These are phyloP conservation scores for Galium porrigens DNA, from an alignment of 305 asterid species.

Conservation along the genomic window DNA sequence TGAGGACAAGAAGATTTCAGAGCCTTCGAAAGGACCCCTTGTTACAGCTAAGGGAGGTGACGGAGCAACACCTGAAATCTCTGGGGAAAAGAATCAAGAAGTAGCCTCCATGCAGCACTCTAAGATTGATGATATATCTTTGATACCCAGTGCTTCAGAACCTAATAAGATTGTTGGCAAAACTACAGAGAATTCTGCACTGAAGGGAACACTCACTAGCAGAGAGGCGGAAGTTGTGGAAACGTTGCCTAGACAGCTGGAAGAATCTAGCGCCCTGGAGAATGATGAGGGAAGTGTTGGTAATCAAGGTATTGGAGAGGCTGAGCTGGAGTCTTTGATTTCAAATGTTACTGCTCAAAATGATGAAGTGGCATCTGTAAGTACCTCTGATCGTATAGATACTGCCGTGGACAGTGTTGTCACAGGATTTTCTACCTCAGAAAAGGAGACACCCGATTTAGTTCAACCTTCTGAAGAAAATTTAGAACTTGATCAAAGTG, in stretches of 20 bases:
- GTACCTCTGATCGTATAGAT: slow-evolving; percentile 12
- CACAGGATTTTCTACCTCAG: slow-evolving; percentile 15
- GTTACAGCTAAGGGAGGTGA: slow-evolving; percentile 17
- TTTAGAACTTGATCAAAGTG: slow-evolving; percentile 27
- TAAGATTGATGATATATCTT: slow-evolving; percentile 20
- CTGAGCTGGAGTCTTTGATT: slow-evolving; percentile 18
- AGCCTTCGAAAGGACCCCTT: slow-evolving; percentile 18
- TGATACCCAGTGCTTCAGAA: slow-evolving; percentile 22
- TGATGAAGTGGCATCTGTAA: slow-evolving; percentile 16
- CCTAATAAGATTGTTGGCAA: slow-evolving; percentile 18
- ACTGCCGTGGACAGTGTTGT: slow-evolving; percentile 18
- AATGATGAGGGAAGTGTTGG: slow-evolving; percentile 19
- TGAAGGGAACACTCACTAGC: slow-evolving; percentile 6
- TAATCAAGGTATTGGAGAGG: slow-evolving; percentile 15
- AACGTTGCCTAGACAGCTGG: slow-evolving; percentile 18
- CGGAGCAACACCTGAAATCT: slow-evolving; percentile 20
- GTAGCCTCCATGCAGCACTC: slow-evolving; percentile 18
- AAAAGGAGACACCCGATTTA: slow-evolving; percentile 20
- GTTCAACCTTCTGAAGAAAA: slow-evolving; percentile 25
- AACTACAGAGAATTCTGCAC: neutral
- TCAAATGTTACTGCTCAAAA: slow-evolving; percentile 18
- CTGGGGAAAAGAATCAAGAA: slow-evolving; percentile 21
- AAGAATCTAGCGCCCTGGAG: slow-evolving; percentile 24
- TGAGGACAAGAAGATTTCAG: slow-evolving; percentile 14
- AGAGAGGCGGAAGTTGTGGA: slow-evolving; percentile 23